phyloP scores from a whole-genome alignment of 73 alveolate species.

The Strombidium stylifer region DNA sequence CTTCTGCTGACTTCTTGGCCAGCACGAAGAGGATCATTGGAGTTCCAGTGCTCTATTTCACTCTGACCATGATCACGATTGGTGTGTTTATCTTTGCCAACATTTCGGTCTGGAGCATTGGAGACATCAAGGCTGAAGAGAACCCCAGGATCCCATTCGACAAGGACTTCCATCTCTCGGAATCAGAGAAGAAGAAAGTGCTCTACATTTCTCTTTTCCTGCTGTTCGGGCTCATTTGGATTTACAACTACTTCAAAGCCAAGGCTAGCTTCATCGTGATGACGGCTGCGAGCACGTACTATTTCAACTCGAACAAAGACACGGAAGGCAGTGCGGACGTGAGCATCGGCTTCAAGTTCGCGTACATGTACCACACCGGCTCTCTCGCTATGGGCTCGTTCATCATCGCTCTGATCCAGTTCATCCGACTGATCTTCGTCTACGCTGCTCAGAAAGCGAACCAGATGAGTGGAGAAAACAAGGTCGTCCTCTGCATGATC shows the following conservation, averaged over 20 bases:
- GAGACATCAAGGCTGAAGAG: constrained; percentile 59
- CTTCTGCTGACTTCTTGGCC: constrained; percentile 85
- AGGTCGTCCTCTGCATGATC: constrained; percentile 77
- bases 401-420: constrained; percentile 91
- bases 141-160: no score
- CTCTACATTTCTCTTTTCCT: constrained; percentile 76
- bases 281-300: constrained; percentile 93
- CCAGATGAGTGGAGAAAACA: constrained; percentile 60
- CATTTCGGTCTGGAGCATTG: constrained; percentile 80
- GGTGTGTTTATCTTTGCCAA: constrained; percentile 85
- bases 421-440: constrained; percentile 86
- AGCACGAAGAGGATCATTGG: constrained; percentile 72
- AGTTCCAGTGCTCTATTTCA: constrained; percentile 88
- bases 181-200: constrained; percentile 60
- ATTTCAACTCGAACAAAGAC: constrained; percentile 90
- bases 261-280: constrained; percentile 83
- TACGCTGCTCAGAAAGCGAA: constrained; percentile 80
- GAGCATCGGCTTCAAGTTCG: constrained; percentile 83
- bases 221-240: constrained; percentile 87
- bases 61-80: constrained; percentile 64
- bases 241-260: constrained; percentile 60
- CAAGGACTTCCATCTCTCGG: constrained; percentile 63
- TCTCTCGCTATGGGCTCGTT: constrained; percentile 96
- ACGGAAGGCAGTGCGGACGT: constrained; percentile 89
- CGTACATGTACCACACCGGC: constrained; percentile 95